Conservation (phyloP, 208 protist genomes). For the Tritrichomonas foetus region DNA sequence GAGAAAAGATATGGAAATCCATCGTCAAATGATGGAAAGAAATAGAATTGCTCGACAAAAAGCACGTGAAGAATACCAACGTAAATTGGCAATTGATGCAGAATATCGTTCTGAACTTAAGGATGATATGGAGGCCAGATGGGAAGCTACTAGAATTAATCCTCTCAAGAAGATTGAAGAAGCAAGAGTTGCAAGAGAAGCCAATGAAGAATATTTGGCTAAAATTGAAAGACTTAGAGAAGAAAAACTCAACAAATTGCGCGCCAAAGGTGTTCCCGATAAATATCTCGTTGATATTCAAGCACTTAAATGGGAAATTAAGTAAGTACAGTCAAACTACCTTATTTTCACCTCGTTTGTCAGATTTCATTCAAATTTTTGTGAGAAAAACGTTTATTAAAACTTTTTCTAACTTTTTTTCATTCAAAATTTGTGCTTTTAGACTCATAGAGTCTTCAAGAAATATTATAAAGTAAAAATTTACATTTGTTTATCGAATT, state of each 20-base stretch:
- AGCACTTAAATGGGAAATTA: neutral
- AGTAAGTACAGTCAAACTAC: too few relatives aligned
- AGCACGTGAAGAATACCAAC: neutral
- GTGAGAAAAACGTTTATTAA: too few relatives aligned
- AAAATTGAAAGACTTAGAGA: neutral
- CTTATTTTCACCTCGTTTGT: too few relatives aligned
- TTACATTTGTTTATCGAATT: too few relatives aligned
- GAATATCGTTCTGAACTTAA: neutral
- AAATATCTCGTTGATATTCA: slow-evolving; percentile 20
- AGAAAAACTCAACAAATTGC: neutral
- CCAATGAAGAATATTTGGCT: neutral
- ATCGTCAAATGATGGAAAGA: neutral
- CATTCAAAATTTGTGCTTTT: too few relatives aligned
- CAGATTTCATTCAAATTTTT: too few relatives aligned
- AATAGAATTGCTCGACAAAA: neutral
- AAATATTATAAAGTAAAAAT: too few relatives aligned
- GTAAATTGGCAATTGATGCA: neutral
- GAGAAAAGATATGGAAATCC: neutral
- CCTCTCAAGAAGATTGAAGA: neutral
- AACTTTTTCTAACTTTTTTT: too few relatives aligned
- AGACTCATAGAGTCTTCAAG: too few relatives aligned
- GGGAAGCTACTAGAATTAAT: neutral
- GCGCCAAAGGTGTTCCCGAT: neutral
- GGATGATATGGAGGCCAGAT: neutral
- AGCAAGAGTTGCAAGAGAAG: neutral